phyloP scores from a whole-genome alignment of 352 stramenopile species.

The Phytophthora hibernalis region DNA sequence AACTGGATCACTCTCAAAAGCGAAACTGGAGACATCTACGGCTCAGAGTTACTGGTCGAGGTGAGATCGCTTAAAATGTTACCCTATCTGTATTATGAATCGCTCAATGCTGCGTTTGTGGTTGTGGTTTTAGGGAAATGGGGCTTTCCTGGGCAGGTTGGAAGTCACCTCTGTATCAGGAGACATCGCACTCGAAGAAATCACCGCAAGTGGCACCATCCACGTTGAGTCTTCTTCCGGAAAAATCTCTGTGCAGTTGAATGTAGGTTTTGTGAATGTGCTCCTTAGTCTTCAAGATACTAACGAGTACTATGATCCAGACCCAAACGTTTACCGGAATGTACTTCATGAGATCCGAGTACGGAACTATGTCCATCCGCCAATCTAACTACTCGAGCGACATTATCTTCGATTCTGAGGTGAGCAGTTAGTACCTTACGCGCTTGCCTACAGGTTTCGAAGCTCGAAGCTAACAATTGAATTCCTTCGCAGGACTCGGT shows the following conservation, averaged over 20 bases:
- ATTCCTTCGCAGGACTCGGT: constrained; percentile 12
- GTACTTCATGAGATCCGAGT: constrained; percentile 75
- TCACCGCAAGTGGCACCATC: constrained; percentile 58
- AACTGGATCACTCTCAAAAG: constrained; percentile 71
- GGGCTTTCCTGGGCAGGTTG: constrained; percentile 73
- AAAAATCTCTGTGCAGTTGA: constrained; percentile 64
- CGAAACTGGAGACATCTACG: constrained; percentile 52
- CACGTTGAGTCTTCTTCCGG: constrained; percentile 75
- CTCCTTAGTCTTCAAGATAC: neutral
- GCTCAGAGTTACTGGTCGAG: constrained; percentile 40
- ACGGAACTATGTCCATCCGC: constrained; percentile 64
- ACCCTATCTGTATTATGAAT: neutral
- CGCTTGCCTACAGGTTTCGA: neutral
- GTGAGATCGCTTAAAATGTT: constrained; percentile 21
- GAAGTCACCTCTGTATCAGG: constrained; percentile 68
- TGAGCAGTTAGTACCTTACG: constrained; percentile 19
- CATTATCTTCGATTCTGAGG: constrained; percentile 38
- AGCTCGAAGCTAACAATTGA: neutral
- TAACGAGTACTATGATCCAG: constrained; percentile 20
- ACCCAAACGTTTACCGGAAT: constrained; percentile 64
- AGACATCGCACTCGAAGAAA: constrained; percentile 58
- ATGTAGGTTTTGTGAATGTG: constrained; percentile 19
- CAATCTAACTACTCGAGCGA: constrained; percentile 67
- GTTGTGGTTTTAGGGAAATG: constrained; percentile 46
- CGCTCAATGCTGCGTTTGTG: neutral